Conservation (phyloP, 2,329 filamentous ascomycete species). For the Ophidiomyces ophidiicola region DNA sequence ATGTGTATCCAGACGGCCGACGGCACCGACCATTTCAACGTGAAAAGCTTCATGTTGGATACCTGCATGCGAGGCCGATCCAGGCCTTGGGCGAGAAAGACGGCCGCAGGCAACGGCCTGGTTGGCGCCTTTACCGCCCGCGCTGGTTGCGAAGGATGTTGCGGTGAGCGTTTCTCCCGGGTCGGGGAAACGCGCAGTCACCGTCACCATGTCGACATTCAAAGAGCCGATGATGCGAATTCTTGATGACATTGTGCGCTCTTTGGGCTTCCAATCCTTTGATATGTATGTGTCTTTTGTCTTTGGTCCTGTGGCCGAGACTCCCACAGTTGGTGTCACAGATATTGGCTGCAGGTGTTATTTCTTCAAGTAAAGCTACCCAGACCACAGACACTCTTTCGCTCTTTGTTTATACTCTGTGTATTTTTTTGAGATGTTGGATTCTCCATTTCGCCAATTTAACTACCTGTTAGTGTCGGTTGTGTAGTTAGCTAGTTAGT, state of each 20-base stretch:
- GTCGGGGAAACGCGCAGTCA: conserved; percentile 68
- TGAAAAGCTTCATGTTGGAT: conserved; percentile 23
- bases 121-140: conserved; percentile 91
- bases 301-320: too few relatives aligned
- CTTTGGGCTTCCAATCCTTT: not conserved
- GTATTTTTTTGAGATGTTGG: too few relatives aligned
- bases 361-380: too few relatives aligned
- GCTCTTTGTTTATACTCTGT: too few relatives aligned
- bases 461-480: too few relatives aligned
- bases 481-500: too few relatives aligned
- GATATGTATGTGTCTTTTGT: too few relatives aligned
- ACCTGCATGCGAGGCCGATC: conserved; percentile 14
- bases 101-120: conserved; percentile 83
- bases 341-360: too few relatives aligned
- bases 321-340: too few relatives aligned
- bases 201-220: conserved; percentile 85
- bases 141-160: conserved; percentile 62
- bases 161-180: conserved; percentile 82
- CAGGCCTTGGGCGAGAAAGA: conserved; percentile 49
- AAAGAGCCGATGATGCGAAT: conserved; percentile 86
- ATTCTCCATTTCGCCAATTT: too few relatives aligned
- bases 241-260: conserved; percentile 29
- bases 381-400: too few relatives aligned
- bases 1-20: conserved; percentile 49
- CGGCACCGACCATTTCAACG: conserved; percentile 62